Base-by-base conservation (phyloP, 2,329 filamentous ascomycete species). In the Xylariaceae sp. region DNA sequence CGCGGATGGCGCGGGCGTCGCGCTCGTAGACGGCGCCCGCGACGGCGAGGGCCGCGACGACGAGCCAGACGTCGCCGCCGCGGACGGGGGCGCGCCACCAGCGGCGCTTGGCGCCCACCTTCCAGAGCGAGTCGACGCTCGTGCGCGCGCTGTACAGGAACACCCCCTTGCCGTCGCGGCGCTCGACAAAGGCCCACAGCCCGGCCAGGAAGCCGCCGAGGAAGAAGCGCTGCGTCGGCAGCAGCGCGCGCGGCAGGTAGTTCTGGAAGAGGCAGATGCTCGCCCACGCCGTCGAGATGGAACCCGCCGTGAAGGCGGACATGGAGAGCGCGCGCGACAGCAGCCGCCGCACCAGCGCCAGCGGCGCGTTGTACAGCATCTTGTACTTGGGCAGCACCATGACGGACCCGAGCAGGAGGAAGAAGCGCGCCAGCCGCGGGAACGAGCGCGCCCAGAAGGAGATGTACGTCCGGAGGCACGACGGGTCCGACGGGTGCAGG, bases 201-300 rank as follows among this genome's bases (percentile, higher is more conserved):
- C 92, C 92, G 1, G 83, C 87, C 1, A 93, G 52, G 56, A 90
- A 84, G 6, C 92, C 90, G 33, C 86, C 85, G 0, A 95, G 66
- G 69, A 93, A 94, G 70, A 92, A 93, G 15, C 92, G 77, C 55
- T 92, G 83, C 0, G 82, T 89, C 0, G 89, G 75, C 1, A 95
- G 68, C 7, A 88, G 67, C 5, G 71, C 72, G 3, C 81, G 72
- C 0, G 90, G 88, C 2, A 96, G 70, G 51, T 82, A 72, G 29
- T 73, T 66, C 59, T 94, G 86, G 67, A 95, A 88, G 51, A 95
- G 72, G 64, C 90, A 98, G 47, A 95, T 80, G 37, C 78, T 82
- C 1, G 80, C 88, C 92, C 92, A 98, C 19, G 79, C 77, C 0
- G 86, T 86, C 11, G 86, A 87, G 37, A 94, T 78, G n/a, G 84